Evolutionary conservation across 108 stramenopile species (phyloP).

Genomic region (Cyclotella baltica): DNA sequence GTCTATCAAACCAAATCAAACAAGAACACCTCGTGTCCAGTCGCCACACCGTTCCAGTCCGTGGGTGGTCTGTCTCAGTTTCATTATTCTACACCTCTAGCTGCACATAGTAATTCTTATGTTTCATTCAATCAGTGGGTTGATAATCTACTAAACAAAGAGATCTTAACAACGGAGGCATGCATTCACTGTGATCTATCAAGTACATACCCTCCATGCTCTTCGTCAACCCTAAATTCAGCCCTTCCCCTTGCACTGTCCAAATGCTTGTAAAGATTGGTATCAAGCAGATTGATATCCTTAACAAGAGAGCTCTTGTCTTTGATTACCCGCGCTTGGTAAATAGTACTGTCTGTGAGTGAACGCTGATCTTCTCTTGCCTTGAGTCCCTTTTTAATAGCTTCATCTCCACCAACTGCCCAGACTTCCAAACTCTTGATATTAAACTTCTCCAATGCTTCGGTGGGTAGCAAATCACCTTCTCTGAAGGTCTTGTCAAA

Average conservation of each 20-base stretch:
- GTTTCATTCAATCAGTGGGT: no score
- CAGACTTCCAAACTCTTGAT: slow-evolving; percentile 55
- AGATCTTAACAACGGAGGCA: no score
- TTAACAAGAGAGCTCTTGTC: slow-evolving; percentile 43
- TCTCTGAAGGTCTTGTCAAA: slow-evolving; percentile 53
- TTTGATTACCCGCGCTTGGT: slow-evolving; percentile 45
- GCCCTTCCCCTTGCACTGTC: slow-evolving; percentile 46
- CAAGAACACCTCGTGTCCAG: no score
- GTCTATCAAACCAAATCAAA: no score
- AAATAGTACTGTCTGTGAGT: slow-evolving; percentile 43
- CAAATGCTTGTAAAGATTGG: slow-evolving; percentile 46
- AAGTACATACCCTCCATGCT: slow-evolving; percentile 55
- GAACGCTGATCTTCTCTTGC: slow-evolving; percentile 32
- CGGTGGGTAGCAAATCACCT: slow-evolving; percentile 43
- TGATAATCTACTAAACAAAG: no score
- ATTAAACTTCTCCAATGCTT: slow-evolving; percentile 49
- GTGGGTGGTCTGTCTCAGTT: no score
- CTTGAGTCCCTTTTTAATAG: slow-evolving; percentile 39
- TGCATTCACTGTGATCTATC: slow-evolving; percentile 34
- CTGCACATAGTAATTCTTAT: no score
- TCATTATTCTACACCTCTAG: no score
- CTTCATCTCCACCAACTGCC: slow-evolving; percentile 48
- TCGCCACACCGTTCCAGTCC: no score
- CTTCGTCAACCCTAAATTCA: slow-evolving; percentile 46
- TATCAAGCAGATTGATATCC: slow-evolving; percentile 53